Conservation (phyloP, 345 rosid species). For the Aurinia saxatilis region DNA sequence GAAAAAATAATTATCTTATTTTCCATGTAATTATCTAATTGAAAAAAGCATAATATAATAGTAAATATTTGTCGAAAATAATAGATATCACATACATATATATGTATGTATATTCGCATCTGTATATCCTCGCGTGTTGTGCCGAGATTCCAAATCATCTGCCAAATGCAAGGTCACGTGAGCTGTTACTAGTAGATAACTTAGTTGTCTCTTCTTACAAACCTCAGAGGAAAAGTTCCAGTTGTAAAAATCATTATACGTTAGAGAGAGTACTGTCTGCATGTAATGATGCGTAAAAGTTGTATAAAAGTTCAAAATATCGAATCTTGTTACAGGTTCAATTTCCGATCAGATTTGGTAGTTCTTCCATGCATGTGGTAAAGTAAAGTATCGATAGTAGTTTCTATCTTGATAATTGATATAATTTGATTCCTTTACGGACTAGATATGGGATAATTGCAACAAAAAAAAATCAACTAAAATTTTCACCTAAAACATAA, state of each 20-base stretch:
- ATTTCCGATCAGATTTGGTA: constrained; percentile 4
- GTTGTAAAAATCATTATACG: background rate
- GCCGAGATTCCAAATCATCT: constrained; percentile 19
- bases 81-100: background rate
- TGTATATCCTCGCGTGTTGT: constrained; percentile 20
- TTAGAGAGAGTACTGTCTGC: background rate
- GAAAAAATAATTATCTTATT: too few relatives aligned
- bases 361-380: constrained; percentile 14
- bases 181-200: background rate
- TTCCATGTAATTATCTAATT: background rate
- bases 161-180: constrained; percentile 25
- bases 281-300: constrained; percentile 8
- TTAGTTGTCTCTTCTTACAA: background rate
- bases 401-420: background rate
- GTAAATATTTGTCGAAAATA: background rate
- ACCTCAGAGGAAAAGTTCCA: background rate
- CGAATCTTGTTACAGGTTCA: constrained; percentile 12
- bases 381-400: background rate
- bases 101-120: constrained; percentile 1
- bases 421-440: background rate
- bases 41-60: background rate
- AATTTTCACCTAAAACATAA: too few relatives aligned
- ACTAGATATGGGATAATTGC: background rate
- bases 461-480: too few relatives aligned
- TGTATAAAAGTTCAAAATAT: background rate